phyloP scores from a whole-genome alignment of 805 yeast genomes.

The Yamadazyma phyllophila region DNA sequence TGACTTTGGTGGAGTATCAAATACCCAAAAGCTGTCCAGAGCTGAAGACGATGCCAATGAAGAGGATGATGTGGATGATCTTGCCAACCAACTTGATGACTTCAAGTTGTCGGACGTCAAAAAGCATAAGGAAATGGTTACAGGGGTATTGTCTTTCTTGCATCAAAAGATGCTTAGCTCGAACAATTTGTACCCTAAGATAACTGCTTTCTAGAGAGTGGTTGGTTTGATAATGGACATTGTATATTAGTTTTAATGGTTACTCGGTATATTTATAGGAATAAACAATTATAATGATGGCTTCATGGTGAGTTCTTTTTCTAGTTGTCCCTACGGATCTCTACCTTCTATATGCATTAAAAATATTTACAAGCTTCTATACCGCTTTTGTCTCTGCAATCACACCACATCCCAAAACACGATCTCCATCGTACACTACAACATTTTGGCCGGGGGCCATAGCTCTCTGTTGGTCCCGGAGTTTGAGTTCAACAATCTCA shows the following conservation, averaged over 20 bases:
- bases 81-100: conserved; percentile 12
- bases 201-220: conserved; percentile 34
- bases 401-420: conserved; percentile 59
- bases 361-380: conserved; percentile 2
- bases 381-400: conserved; percentile 13
- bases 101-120: conserved; percentile 26
- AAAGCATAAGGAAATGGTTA: conserved; percentile 37
- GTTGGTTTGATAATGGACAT: not conserved
- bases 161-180: conserved; percentile 16
- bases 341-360: too few relatives aligned
- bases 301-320: not conserved
- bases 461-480: conserved; percentile 57
- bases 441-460: conserved; percentile 88
- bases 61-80: conserved; percentile 12
- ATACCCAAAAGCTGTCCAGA: conserved; percentile 34
- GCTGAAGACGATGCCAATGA: conserved; percentile 14
- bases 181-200: conserved; percentile 36
- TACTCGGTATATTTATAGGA: not conserved
- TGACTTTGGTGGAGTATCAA: conserved; percentile 39
- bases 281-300: not conserved
- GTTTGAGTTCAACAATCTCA: conserved; percentile 27
- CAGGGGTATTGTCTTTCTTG: conserved; percentile 32
- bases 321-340: not conserved
- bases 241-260: conserved; percentile 3
- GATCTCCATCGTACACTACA: conserved; percentile 65